Conservation (phyloP, 768 basidiomycete genomes). For the Mycena olivaceomarginata region DNA sequence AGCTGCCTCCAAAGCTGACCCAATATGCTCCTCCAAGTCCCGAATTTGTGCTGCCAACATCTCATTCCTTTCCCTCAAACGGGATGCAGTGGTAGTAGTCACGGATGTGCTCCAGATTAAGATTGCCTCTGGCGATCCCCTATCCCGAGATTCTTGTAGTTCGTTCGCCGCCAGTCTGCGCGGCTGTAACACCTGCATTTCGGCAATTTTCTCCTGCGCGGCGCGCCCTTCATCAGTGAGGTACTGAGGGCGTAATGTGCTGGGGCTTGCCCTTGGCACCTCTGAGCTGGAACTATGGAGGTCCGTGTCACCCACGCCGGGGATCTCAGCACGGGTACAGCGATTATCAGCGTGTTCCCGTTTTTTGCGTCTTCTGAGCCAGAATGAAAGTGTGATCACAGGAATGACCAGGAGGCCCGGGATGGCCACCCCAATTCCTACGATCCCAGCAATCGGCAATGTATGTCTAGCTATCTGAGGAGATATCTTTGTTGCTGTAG, state of each 20-base stretch:
- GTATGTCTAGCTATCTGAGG: too few species aligned
- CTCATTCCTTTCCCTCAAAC: not conserved
- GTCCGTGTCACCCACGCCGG: not conserved
- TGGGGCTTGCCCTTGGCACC: too few species aligned
- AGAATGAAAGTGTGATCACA: too few species aligned
- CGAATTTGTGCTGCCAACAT: not conserved
- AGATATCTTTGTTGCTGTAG: too few species aligned
- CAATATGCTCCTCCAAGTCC: conserved; percentile 13
- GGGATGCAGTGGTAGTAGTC: not conserved
- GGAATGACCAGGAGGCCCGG: too few species aligned
- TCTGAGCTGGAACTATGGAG: too few species aligned
- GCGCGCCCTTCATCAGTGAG: not conserved
- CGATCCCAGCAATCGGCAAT: too few species aligned
- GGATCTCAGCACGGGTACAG: not conserved
- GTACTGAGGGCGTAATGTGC: not conserved
- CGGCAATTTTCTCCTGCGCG: not conserved
- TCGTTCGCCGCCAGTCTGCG: not conserved
- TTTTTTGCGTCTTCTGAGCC: too few species aligned
- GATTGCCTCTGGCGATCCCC: not conserved
- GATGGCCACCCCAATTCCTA: too few species aligned
- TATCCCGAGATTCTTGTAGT: not conserved
- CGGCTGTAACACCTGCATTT: not conserved
- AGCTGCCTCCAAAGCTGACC: not conserved
- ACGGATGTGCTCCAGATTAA: too few species aligned
- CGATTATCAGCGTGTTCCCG: too few species aligned